A percentile compares a stretch with the other conserved stretches of the same genome.
These are phyloP conservation scores for Hortaea sp. DNA, from an alignment of 2,329 filamentous ascomycete species.

Conservation along the genomic window DNA sequence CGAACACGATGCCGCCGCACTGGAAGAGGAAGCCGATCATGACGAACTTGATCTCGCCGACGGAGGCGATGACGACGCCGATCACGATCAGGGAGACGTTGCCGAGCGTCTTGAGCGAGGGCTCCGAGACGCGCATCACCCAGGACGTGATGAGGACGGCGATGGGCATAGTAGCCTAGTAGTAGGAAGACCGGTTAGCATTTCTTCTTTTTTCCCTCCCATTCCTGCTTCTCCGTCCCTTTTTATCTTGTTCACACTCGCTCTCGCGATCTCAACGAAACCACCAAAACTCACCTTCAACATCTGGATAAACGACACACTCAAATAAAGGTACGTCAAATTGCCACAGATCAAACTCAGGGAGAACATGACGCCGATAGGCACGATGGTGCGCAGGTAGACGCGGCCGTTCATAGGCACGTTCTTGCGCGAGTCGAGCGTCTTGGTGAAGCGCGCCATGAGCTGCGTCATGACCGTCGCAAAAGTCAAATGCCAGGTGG, in stretches of 20 bases:
- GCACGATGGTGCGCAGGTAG: constrained; percentile 86
- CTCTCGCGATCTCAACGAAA: too few relatives aligned
- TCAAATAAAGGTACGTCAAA: constrained; percentile 88
- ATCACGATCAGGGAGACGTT: constrained; percentile 94
- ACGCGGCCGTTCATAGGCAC: constrained; percentile 95
- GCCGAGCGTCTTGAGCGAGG: constrained; percentile 75
- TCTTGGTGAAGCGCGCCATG: constrained; percentile 75
- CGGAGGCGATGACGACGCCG: constrained; percentile 86
- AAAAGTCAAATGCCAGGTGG: constrained; percentile 91
- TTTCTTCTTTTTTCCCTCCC: not conserved
- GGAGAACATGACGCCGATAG: constrained; percentile 92
- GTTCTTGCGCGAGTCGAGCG: constrained; percentile 88
- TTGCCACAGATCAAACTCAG: constrained; percentile 95
- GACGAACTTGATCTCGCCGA: constrained; percentile 92
- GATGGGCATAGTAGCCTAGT: constrained; percentile 82
- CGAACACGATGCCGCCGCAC: constrained; percentile 66
- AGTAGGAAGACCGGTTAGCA: not conserved
- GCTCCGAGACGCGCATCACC: constrained; percentile 72
- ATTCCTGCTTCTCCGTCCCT: not conserved
- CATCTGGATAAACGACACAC: constrained; percentile 98
- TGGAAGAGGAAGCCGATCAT: constrained; percentile 71
- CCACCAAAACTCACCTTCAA: constrained; percentile 84
- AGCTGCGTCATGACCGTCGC: constrained; percentile 91
- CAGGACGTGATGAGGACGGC: constrained; percentile 85
- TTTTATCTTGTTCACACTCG: not conserved